A percentile compares a stretch with the other conserved stretches of the same genome.
Evolutionary conservation across 2,329 filamentous ascomycete species (phyloP).

Genomic region (Colletotrichum agaves): DNA sequence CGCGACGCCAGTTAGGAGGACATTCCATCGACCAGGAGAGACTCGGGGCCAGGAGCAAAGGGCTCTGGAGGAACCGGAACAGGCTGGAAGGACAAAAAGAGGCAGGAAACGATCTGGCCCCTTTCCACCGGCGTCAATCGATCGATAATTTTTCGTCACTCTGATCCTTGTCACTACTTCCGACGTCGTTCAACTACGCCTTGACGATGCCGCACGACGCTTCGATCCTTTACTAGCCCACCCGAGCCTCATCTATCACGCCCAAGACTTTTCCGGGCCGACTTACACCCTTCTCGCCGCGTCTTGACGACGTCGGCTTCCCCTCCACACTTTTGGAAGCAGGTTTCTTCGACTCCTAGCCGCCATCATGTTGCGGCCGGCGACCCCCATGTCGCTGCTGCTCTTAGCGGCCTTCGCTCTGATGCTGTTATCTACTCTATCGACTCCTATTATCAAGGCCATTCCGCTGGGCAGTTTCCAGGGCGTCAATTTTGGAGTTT

Average conservation of each 20-base stretch:
- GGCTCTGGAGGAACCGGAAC: constrained; percentile 1
- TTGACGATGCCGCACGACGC: constrained; percentile 29
- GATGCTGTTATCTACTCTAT: constrained; percentile 87
- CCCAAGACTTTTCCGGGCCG: neutral
- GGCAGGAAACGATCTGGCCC: constrained; percentile 16
- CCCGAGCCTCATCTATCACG: constrained; percentile 3
- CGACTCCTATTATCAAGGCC: constrained; percentile 85
- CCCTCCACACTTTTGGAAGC: constrained; percentile 45
- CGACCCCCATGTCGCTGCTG: constrained; percentile 88
- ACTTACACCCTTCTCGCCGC: constrained; percentile 46
- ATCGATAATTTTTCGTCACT: constrained; percentile 4
- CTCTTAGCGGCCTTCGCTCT: constrained; percentile 87
- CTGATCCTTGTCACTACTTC: constrained; percentile 22
- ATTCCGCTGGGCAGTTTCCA: constrained; percentile 85
- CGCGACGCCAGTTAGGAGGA: constrained; percentile 7
- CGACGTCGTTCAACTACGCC: neutral
- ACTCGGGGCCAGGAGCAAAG: constrained; percentile 10
- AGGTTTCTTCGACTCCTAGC: constrained; percentile 44
- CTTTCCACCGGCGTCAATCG: neutral
- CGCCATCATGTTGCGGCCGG: constrained; percentile 84
- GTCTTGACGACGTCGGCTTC: constrained; percentile 57
- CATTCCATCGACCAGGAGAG: neutral
- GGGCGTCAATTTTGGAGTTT: constrained; percentile 87
- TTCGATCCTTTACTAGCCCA: constrained; percentile 17
- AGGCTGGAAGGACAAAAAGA: neutral